Conservation (phyloP, 306 rosid species). For the Cicer pinnatifidum region DNA sequence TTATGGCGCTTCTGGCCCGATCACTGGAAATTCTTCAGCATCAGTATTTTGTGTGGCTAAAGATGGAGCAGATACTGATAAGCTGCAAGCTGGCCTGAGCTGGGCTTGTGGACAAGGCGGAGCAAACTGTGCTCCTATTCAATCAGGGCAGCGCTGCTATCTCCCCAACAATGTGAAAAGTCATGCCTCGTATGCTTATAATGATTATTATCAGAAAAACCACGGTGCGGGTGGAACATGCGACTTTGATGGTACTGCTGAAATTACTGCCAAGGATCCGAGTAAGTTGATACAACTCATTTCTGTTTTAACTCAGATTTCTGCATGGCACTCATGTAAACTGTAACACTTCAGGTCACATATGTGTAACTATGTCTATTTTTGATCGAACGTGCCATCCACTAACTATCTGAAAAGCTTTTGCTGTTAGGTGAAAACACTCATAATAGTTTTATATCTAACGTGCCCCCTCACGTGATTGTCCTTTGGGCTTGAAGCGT, state of each 20-base stretch:
- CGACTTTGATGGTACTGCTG: slow-evolving; percentile 87
- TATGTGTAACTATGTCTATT: not conserved
- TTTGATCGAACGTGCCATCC: slow-evolving; percentile 5
- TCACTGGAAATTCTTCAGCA: slow-evolving; percentile 61
- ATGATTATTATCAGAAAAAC: slow-evolving; percentile 85
- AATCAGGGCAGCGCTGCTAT: slow-evolving; percentile 73
- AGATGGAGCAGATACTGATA: slow-evolving; percentile 72
- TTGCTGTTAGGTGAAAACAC: not conserved
- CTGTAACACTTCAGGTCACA: slow-evolving; percentile 7
- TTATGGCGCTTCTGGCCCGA: slow-evolving; percentile 50
- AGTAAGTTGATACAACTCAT: slow-evolving; percentile 64
- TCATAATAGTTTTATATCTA: not conserved
- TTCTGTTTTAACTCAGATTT: slow-evolving; percentile 33
- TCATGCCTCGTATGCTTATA: slow-evolving; percentile 93
- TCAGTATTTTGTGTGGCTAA: slow-evolving; percentile 76
- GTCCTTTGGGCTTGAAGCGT: not conserved
- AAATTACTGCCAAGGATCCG: slow-evolving; percentile 63
- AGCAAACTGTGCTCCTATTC: slow-evolving; percentile 86
- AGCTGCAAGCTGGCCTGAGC: slow-evolving; percentile 77
- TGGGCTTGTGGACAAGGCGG: slow-evolving; percentile 99
- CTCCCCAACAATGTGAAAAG: slow-evolving; percentile 64
- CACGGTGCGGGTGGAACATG: slow-evolving; percentile 85
- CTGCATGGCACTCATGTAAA: slow-evolving; percentile 8
- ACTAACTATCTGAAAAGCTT: not conserved
- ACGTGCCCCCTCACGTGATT: not conserved